A percentile compares a stretch with the other conserved stretches of the same genome.
phyloP scores from a whole-genome alignment of 192 early-diverging fungal species.

The Backusella circina region DNA sequence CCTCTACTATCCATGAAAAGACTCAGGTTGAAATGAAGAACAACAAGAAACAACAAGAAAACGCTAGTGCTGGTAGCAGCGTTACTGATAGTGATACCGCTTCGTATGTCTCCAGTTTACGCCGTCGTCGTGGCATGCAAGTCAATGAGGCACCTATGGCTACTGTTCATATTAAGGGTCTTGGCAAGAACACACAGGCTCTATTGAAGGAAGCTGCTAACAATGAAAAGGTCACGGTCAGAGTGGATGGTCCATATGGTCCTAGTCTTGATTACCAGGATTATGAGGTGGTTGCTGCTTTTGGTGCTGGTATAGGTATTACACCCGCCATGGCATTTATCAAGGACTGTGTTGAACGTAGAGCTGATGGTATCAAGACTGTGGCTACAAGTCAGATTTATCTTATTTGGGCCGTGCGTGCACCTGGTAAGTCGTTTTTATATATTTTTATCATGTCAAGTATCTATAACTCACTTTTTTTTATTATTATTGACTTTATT shows the following conservation, averaged over 20 bases:
- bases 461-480: neutral
- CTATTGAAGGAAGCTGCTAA: slow-evolving; percentile 20
- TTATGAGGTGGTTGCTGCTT: slow-evolving; percentile 20
- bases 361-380: slow-evolving; percentile 18
- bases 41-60: neutral
- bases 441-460: neutral
- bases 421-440: slow-evolving; percentile 20
- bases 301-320: slow-evolving; percentile 39
- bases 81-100: neutral
- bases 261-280: slow-evolving; percentile 30
- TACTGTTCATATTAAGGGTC: slow-evolving; percentile 36
- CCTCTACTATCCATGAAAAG: neutral
- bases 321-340: slow-evolving; percentile 39
- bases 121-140: neutral
- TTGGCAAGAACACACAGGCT: slow-evolving; percentile 27
- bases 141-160: slow-evolving; percentile 5
- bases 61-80: neutral
- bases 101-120: neutral
- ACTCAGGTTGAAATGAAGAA: neutral
- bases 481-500: too few species aligned
- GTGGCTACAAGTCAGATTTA: slow-evolving; percentile 31
- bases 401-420: slow-evolving; percentile 40
- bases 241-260: slow-evolving; percentile 43
- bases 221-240: slow-evolving; percentile 8
- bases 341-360: slow-evolving; percentile 33